A percentile compares a stretch with the other conserved stretches of the same genome.
Evolutionary conservation across 2,329 filamentous ascomycete genomes (phyloP).

Genomic region (Neopestalotiopsis sp.): DNA sequence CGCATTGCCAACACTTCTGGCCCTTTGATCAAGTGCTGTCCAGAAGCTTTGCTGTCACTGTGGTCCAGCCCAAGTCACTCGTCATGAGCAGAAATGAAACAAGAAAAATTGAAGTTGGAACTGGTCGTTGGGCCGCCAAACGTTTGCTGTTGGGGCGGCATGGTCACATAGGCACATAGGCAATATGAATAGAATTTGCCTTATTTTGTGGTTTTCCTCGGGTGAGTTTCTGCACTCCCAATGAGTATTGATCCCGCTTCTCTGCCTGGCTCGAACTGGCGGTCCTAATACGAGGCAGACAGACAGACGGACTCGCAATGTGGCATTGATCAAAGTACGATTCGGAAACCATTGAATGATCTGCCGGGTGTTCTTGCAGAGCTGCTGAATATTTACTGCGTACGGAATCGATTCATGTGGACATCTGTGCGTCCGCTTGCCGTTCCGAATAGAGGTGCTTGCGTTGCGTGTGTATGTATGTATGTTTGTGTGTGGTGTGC

Average conservation of each 20-base stretch:
- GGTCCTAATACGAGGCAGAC: not conserved
- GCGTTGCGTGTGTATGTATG: not conserved
- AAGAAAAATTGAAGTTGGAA: not conserved
- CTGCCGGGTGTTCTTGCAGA: not conserved
- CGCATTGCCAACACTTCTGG: not conserved
- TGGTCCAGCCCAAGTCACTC: not conserved
- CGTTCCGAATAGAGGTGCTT: not conserved
- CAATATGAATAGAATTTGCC: not conserved
- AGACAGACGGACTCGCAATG: not conserved
- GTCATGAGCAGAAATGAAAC: not conserved
- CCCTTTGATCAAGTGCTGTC: not conserved
- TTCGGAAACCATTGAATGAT: not conserved
- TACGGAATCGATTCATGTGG: slow-evolving; percentile 1
- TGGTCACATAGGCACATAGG: not conserved
- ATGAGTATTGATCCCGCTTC: not conserved
- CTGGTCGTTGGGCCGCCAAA: not conserved
- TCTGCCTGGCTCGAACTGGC: not conserved
- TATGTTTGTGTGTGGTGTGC: not conserved
- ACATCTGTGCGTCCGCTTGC: not conserved
- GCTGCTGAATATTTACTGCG: not conserved
- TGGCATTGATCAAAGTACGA: not conserved
- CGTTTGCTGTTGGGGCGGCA: not conserved
- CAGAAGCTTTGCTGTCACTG: not conserved
- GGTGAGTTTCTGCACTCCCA: not conserved
- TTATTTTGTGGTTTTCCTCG: not conserved